phyloP scores from a whole-genome alignment of 139 green algal species.

The Coccomyxa sp. region DNA sequence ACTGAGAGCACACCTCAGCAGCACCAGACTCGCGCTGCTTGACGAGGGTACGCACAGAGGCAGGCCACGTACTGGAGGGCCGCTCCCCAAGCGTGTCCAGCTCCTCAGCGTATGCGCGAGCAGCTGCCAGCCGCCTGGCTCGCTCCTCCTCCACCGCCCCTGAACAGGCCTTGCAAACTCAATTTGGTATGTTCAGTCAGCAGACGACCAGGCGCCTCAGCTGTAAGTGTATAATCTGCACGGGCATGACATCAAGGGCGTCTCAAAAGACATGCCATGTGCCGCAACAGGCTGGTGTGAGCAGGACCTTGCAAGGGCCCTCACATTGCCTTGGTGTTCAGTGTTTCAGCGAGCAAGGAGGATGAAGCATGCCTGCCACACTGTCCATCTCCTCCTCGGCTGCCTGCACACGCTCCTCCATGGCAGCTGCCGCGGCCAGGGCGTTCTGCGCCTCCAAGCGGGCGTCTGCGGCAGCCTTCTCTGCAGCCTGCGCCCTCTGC shows the following conservation, averaged over 20 bases:
- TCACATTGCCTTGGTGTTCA: no score
- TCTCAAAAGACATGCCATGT: no score
- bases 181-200: no score
- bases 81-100: background rate
- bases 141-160: background rate
- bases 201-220: no score
- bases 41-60: background rate
- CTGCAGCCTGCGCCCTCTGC: constrained; percentile 1
- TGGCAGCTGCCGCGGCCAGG: background rate
- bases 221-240: no score
- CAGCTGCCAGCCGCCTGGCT: background rate
- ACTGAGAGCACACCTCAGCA: background rate
- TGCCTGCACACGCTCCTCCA: background rate
- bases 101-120: background rate
- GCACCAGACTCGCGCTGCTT: background rate
- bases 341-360: no score
- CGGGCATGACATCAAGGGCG: no score
- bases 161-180: no score
- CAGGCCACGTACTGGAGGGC: background rate
- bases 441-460: background rate
- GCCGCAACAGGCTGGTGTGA: no score
- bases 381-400: constrained; percentile 3
- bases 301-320: no score
- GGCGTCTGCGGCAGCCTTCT: constrained; percentile 6
- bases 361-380: background rate